Percentiles rank a stretch among this genome's conserved stretches.
Evolutionary conservation across 169 alveolate species (phyloP).

Genomic region (Cryptosporidium sp.): DNA sequence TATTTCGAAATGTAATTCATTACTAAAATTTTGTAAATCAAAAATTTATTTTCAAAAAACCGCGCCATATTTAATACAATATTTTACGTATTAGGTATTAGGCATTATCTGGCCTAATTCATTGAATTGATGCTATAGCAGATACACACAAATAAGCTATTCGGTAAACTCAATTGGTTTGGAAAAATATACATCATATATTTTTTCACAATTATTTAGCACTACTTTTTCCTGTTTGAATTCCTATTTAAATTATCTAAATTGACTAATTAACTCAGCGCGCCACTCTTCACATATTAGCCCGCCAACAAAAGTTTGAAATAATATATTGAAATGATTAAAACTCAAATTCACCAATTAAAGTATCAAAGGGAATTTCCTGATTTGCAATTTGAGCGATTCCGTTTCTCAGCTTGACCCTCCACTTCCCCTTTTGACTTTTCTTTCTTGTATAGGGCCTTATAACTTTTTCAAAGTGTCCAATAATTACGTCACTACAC

Average conservation of each 20-base stretch:
- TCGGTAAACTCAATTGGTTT: not conserved
- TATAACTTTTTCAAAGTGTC: constrained; percentile 48
- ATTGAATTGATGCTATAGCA: not conserved
- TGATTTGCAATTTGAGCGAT: constrained; percentile 69
- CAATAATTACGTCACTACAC: constrained; percentile 52
- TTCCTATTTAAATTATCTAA: too few relatives aligned
- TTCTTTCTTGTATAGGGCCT: constrained; percentile 65
- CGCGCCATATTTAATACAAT: not conserved
- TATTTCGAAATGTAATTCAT: too few relatives aligned
- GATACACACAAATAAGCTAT: not conserved
- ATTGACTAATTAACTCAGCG: too few relatives aligned
- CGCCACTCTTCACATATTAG: not conserved
- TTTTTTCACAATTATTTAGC: too few relatives aligned
- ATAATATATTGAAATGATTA: not conserved
- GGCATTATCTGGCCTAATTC: not conserved
- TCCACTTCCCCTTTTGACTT: constrained; percentile 64
- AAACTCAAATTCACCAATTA: constrained; percentile 66
- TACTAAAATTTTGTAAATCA: too few relatives aligned
- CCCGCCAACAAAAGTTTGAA: not conserved
- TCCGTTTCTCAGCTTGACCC: constrained; percentile 55
- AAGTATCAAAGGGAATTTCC: constrained; percentile 67
- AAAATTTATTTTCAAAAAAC: too few relatives aligned
- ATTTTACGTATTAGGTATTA: too few relatives aligned
- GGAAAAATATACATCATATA: too few relatives aligned
- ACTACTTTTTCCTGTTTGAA: not conserved